Base-by-base conservation (phyloP, 129 eudicot species). In the Tanacetum coccineum region DNA sequence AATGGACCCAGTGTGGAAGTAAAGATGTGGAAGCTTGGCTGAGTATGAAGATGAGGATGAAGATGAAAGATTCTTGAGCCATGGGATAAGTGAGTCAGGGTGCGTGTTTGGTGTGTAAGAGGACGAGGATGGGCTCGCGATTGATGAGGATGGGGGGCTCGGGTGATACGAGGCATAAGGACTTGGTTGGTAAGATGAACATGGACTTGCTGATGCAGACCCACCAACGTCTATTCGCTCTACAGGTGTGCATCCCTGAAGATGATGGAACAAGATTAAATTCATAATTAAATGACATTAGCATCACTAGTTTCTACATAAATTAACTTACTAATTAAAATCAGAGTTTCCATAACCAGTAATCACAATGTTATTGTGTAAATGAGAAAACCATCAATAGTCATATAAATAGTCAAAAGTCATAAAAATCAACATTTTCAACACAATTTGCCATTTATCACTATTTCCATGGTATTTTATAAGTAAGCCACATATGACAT, bases 31-130 rank as follows among this genome's bases (percentile, higher is more conserved):
- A 66, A 74, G 67, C 76, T 79, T 84, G 69, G 87, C 20, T 13
- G 89, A 67, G 51, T 80, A 62, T 66, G 87, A 26, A 30, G 65
- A 60, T 60, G 65, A 60, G 72, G 91, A 82, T 42, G 73, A 66
- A 60, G 94, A 87, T 1, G 94, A 81, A 54, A 83, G 83, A 76
- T 83, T 83, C 64, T 87, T 83, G 42, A 87, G 89, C 94, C 94
- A 87, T 5, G 94, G 94, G 36, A 87, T 87, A 63, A 87, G 88
- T 65, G 89, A 87, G 32, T 87, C 89, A 0, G 70, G 74, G 70
- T 81, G 80, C 3, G 69, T 56, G 32, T 82, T 76, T 21, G 84
- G 74, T 40, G 86, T 75, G 18, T 80, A 85, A 30, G 87, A 25
- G 39, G 96, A 80, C 1, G 96, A 88, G 28, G 80, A 81, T 18